Evolutionary conservation across 768 basidiomycete genomes (phyloP).

Genomic region (Lactarius sp.): DNA sequence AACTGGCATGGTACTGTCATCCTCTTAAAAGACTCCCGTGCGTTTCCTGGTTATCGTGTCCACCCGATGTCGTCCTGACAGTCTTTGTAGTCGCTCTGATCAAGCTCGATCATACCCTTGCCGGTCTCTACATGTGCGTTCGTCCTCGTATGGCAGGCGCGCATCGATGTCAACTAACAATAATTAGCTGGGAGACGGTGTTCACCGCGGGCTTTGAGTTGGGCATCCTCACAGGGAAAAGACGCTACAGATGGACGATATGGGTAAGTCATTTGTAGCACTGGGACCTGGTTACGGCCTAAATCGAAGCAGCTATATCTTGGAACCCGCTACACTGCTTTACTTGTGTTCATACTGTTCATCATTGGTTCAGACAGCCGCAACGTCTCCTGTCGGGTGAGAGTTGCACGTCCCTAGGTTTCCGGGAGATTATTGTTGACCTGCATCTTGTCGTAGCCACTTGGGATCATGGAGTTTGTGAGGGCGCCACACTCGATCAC

Average conservation of each 20-base stretch:
- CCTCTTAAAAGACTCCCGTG: constrained; percentile 5
- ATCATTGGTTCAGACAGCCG: not conserved
- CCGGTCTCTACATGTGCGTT: constrained; percentile 9
- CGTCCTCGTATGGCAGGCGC: not conserved
- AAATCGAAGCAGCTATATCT: not conserved
- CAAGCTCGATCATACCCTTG: not conserved
- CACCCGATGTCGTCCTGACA: not conserved
- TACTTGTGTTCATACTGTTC: not conserved
- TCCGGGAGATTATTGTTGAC: too few species aligned
- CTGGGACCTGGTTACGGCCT: not conserved
- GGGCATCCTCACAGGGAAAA: not conserved
- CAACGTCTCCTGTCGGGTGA: not conserved
- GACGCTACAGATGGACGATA: not conserved
- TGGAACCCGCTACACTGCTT: not conserved
- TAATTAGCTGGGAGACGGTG: not conserved
- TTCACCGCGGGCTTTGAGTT: not conserved
- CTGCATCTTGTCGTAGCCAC: not conserved
- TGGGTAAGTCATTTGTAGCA: not conserved
- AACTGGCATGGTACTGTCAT: constrained; percentile 9
- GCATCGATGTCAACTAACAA: not conserved
- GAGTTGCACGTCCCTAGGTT: not conserved
- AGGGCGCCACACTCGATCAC: not conserved
- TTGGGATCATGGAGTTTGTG: not conserved
- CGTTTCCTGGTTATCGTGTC: not conserved
- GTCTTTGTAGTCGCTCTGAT: not conserved